Evolutionary conservation across 768 basidiomycete species (phyloP).

Genomic region (Cystoderma amianthinum): DNA sequence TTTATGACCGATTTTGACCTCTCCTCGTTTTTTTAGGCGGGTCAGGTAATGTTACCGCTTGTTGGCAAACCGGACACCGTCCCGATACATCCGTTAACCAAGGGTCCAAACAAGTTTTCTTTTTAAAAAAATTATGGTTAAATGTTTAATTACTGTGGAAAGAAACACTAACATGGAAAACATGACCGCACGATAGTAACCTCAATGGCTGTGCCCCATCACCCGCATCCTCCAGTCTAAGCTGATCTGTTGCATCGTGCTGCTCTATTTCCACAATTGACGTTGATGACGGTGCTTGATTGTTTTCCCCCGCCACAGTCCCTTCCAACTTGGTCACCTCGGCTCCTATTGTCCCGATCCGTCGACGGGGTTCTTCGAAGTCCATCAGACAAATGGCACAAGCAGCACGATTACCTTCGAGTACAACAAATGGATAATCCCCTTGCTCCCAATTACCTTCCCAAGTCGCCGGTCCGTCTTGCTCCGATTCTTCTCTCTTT

Average conservation of each 20-base stretch:
- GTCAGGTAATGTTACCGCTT: slow-evolving; percentile 51
- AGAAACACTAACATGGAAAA: slow-evolving; percentile 69
- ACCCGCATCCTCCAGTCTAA: slow-evolving; percentile 65
- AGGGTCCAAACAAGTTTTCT: slow-evolving; percentile 88
- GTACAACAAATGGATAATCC: slow-evolving; percentile 74
- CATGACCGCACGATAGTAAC: slow-evolving; percentile 75
- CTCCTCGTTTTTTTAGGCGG: slow-evolving; percentile 21
- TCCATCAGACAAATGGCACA: slow-evolving; percentile 85
- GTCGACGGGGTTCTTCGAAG: slow-evolving; percentile 63
- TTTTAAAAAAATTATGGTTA: slow-evolving; percentile 2
- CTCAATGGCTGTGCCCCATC: slow-evolving; percentile 73
- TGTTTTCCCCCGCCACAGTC: background rate
- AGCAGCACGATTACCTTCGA: slow-evolving; percentile 77
- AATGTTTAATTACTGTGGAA: background rate
- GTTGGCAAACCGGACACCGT: slow-evolving; percentile 83
- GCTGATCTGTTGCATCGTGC: slow-evolving; percentile 3
- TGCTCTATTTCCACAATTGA: background rate
- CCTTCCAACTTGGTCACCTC: background rate
- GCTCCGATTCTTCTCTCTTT: slow-evolving; percentile 9
- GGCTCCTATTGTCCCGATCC: slow-evolving; percentile 10
- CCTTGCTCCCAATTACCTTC: slow-evolving; percentile 74
- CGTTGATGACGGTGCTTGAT: background rate
- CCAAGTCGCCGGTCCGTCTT: slow-evolving; percentile 45
- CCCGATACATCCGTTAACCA: slow-evolving; percentile 85
- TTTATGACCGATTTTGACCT: too few relatives aligned